Evolutionary conservation across 495 filamentous ascomycete genomes (phyloP), one percentile per base, ranked within the genome.

Genomic region (Podospora pseudoanserina): DNA sequence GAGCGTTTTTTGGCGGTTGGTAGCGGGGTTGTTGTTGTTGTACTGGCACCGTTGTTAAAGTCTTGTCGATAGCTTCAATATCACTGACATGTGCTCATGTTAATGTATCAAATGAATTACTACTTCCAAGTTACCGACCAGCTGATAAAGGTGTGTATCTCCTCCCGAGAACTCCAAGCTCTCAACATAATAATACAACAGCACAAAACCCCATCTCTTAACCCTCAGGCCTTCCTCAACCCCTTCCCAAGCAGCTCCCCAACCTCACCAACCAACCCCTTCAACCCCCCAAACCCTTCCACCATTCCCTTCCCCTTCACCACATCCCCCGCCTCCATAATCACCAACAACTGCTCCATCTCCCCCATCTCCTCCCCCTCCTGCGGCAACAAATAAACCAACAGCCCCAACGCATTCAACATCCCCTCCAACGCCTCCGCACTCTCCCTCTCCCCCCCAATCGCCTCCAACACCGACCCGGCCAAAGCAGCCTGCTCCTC

Each of bases 401-500:
- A 67, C 30, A 89, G 83, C 0, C 92, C 94, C 26, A 95, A 77
- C 11, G 90, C 90, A 55, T 90, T 79, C 49, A 95, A 68, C 68
- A 92, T 84, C 0, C 91, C 91, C 71, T 89, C 89, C 2, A 93
- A 72, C 1, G 89, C 89, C 68, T 97, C 92, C 0, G 77, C 78
- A 44, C 88, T 92, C 62, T 84, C 82, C 26, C 89, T 84, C 72
- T 92, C 91, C 34, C 82, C 83, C 11, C 81, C 74, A 62, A 97
- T 85, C 0, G 90, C 90, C 76, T 99, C 93, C 3, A 96, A 76
- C 39, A 93, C 72, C 16, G 89, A 88, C 0, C 92, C 92, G 1
- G 87, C 84, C 3, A 97, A 81, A 74, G 95, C 93, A 26, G 96
- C 86, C 73, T 94, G 90, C 65, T 89, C 85, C 9, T 81, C 85